Percentiles rank a stretch among this genome's conserved stretches.
phyloP scores from a whole-genome alignment of 352 stramenopile species.

The Halophytophthora batemanensis region DNA sequence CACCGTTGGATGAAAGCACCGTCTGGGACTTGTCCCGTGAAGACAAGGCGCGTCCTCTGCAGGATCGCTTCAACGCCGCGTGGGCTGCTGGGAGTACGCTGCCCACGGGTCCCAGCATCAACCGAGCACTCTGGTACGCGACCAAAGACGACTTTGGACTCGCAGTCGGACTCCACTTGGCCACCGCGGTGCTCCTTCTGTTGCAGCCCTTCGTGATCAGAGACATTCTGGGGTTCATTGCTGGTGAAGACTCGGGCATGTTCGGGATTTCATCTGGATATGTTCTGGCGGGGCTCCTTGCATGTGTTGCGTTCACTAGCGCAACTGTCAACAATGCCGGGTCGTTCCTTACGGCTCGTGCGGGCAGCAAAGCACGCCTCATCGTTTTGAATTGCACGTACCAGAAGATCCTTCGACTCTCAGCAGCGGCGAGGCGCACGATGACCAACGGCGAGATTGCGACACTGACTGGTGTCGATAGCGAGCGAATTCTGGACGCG shows the following conservation, averaged over 20 bases:
- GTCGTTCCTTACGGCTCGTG: conserved; percentile 40
- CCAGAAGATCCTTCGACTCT: conserved; percentile 50
- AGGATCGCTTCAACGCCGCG: conserved; percentile 27
- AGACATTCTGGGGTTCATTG: conserved; percentile 38
- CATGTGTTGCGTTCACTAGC: conserved; percentile 22
- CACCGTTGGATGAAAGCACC: conserved; percentile 23
- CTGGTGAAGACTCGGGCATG: conserved; percentile 26
- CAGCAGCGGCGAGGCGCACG: conserved; percentile 29
- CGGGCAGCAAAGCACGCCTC: conserved; percentile 41
- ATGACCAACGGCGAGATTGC: conserved; percentile 53
- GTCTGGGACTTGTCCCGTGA: conserved; percentile 30
- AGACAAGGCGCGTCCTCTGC: conserved; percentile 28
- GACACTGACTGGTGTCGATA: conserved; percentile 43
- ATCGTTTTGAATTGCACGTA: conserved; percentile 55
- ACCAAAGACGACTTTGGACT: conserved; percentile 26
- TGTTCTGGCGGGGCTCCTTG: conserved; percentile 31
- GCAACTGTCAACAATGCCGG: conserved; percentile 39
- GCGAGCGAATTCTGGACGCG: conserved; percentile 24
- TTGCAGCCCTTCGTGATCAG: conserved; percentile 60
- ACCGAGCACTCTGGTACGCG: conserved; percentile 31
- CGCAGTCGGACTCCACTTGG: conserved; percentile 26
- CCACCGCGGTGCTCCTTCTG: conserved; percentile 32
- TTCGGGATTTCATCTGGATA: conserved; percentile 48
- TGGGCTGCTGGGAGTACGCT: conserved; percentile 9
- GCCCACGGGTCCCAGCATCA: conserved; percentile 19